Evolutionary conservation across 306 rosid species (phyloP), one percentile per base, ranked within the genome.

Genomic region (Pyrus betulifolia): DNA sequence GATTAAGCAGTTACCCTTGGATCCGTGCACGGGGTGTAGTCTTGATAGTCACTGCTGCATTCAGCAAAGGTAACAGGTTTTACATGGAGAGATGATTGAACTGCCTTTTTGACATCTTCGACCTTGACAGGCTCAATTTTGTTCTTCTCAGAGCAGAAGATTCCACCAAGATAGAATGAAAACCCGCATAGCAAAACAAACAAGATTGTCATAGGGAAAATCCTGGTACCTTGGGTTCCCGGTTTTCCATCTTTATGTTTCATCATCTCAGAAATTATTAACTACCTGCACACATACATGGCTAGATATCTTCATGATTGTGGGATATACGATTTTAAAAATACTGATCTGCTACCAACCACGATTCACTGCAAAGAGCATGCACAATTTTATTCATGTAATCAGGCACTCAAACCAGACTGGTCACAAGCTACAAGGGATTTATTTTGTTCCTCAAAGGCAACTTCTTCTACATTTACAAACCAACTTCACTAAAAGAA

Each of bases 21-120:
- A 89, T 96, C 96, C 55, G 98, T 96, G 93, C 99, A 96, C 15
- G 99, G 99, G 61, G 99, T 96, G 82, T 88, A 93, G 85, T 88
- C 99, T 83, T 96, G 99, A 76, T 79, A 88, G 25, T 92, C 92
- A 4, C 4, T 55, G 83, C 87, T 60, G 83, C 99, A 96, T 77
- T 87, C 91, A 22, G 96, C 85, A 81, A 91, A 92, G 62, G 17
- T 49, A 49, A 83, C 51, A 11, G 91, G 38, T 64, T 78, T 88
- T 63, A 87, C 67, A 52, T 86, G 96, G 27, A 96, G 88, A 52
- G 96, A 74, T 65, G 91, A 70, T 7, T 85, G 85, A 67, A 74
- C 51, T 21, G 83, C 71, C 51, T 80, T 85, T 77, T 74, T 85
- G 21, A 84, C 40, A 52, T 71, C 72, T 64, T 73, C 79, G 78